Evolutionary conservation across 345 rosid genomes (phyloP).

Genomic region (Anacardium occidentale): DNA sequence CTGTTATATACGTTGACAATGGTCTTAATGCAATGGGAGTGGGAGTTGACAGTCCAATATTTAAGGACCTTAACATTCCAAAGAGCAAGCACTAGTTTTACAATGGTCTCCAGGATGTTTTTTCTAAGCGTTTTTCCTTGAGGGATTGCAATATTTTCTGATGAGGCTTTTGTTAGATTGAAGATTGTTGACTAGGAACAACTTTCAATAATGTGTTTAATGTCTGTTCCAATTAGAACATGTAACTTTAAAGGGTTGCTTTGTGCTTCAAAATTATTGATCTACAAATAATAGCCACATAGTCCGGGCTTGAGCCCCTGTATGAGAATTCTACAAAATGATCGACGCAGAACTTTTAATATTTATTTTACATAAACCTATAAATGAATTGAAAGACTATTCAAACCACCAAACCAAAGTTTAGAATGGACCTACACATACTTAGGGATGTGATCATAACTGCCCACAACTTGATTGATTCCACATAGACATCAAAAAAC

Average conservation of each 20-base stretch:
- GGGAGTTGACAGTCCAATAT: conserved; percentile 80
- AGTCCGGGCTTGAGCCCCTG: too few relatives aligned
- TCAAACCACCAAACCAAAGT: neutral
- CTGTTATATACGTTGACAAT: conserved; percentile 86
- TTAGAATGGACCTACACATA: neutral
- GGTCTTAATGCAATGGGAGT: conserved; percentile 97
- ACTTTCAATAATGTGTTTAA: neutral
- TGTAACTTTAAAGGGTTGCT: neutral
- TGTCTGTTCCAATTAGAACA: neutral
- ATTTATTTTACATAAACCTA: neutral
- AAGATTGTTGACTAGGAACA: neutral
- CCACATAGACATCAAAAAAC: neutral
- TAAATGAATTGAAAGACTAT: neutral
- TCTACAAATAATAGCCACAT: too few relatives aligned
- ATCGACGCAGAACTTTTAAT: neutral
- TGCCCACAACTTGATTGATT: neutral
- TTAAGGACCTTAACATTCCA: conserved; percentile 70
- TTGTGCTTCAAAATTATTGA: too few relatives aligned
- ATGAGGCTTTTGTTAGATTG: too few relatives aligned
- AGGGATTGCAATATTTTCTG: conserved; percentile 1
- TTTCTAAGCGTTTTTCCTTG: neutral
- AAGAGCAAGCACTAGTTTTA: conserved; percentile 42
- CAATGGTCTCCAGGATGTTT: too few relatives aligned
- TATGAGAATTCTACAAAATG: neutral
- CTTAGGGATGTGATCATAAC: neutral